Base-by-base conservation (phyloP, 208 protist genomes). In the Acanthamoeba castellanii region DNA sequence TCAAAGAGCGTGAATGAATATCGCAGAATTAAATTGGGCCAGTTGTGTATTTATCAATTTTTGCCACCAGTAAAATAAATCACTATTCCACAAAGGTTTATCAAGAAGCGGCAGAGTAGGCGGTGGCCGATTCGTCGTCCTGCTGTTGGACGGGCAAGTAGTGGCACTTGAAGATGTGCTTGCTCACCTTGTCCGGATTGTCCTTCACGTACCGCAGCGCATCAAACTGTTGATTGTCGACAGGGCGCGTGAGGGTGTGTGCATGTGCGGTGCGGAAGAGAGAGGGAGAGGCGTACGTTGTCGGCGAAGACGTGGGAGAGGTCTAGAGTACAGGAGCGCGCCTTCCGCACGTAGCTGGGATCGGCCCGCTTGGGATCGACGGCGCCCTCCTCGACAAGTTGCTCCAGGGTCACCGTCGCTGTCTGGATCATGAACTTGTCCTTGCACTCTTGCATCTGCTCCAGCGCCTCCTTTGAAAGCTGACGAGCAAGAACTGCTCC, bases 91-190 rank as follows among this genome's bases (percentile, higher is more conserved):
- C n/a, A n/a, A n/a, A n/a, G n/a, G n/a, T n/a, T n/a, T n/a, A n/a
- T 57, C 6, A 57, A 5, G 52, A 57, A 1, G 52, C 52, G 52
- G 52, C 52, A 18, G 52, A 57, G 52, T 57, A 57, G 52, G 52
- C 52, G 52, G 3, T 57, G 52, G 52, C 16, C 11, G 11, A 18
- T 1, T 57, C 52, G 52, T 57, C 52, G 52, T 57, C 52, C 16
- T 57, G 52, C 14, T 57, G 52, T 18, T 11, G 14, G 14, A 18
- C 52, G 14, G 52, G 52, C 52, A 57, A 18, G 34, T 78, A 78
- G 70, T 32, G 34, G 7, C 70, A 78, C 70, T 78, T 78, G 34
- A 78, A 78, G 30, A 78, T 78, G 7, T 78, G 70, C 70, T 78
- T 78, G 30, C 32, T 78, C 32, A 42, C 70, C 70, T 78, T 78